Base-by-base conservation (phyloP, 257 asterid species). In the Penstemon barbatus region DNA sequence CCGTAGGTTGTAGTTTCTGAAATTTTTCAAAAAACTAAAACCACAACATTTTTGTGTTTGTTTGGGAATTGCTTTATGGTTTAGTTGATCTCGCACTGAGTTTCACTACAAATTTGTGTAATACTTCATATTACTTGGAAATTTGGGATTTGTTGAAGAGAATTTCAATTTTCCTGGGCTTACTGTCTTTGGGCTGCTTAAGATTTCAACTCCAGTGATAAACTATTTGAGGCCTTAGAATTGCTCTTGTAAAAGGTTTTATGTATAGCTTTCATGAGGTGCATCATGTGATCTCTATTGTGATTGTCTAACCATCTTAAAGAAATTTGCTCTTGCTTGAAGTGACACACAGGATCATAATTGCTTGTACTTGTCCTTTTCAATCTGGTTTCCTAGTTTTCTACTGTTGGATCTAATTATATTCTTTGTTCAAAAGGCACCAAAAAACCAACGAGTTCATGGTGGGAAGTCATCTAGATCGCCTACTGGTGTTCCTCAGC, bases 391-490 rank as follows among this genome's bases (percentile, higher is more conserved):
- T 39, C 9, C 10, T 39, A 25, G 33, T 25, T 25, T 25, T 25
- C 33, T 25, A 25, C 33, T 25, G 33, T 25, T 25, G 33, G 33
- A 25, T 25, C 33, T 25, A 25, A 25, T 25, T 25, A 67, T 45
- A 12, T 49, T 61, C 53, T 1, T 57, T 61, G 51, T 72, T 62
- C 41, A 41, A 50, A 72, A 94, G 99, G 99, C 97, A 57, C 99
- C 97, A 15, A 94, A 91, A 81, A 78, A 66, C 65, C 92, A 82
- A 68, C 89, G 99, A 77, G 96, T 91, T 71, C 99, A 94, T 86
- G 99, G 97, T 46, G 99, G 96, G 54, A 94, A 94, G 81, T 77
- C 91, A 52, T 80, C 95, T 39, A 89, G 97, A 78, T 91, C 99
- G 36, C 99, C 99, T 40, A 71, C 79, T 48, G 90, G 84, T 74